Base-by-base conservation (phyloP, 1,284 basidiomycete species). In the Laetiporus sulphureus region DNA sequence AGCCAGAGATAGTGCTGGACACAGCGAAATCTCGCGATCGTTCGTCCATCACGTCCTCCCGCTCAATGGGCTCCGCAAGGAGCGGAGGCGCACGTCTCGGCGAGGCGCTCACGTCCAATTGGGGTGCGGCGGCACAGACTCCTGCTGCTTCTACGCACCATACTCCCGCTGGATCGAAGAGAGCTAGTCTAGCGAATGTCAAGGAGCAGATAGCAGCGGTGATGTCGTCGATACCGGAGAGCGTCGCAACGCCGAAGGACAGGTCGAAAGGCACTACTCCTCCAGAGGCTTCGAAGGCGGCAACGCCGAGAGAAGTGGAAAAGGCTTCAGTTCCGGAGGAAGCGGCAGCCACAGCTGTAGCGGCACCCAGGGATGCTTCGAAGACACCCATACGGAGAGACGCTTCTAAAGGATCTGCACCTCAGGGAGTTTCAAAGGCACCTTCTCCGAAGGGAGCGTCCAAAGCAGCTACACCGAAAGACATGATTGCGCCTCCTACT, bases 31-130 rank as follows among this genome's bases (percentile, higher is more conserved):
- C 2, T 53, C 55, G 42, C 46, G 49, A 7, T 36, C 52, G 3
- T 42, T 49, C 15, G 58, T 60, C 41, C 55, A 58, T 24, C 51
- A 56, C 3, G 38, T 58, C 61, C 18, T 51, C 45, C 15, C 49
- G 51, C 4, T 62, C 58, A 10, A 58, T 55, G 3, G 60, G 61
- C 34, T 64, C 62, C 22, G 49, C 48, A 2, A 48, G 55, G 36
- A 65, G 60, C 41, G 59, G 58, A 6, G 56, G 52, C 15, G 57
- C 56, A 5, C 52, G 48, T 18, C 50, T 65, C 20, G 57, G 52
- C 4, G 62, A 64, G 32, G 42, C 54, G 20, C 58, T 64, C 36
- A 56, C 46, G 24, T 55, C 59, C 0, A 49, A 63, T 2, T 65
- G 63, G 63, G 63, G 63, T 29, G 36, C 51, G 5, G 36, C 45